phyloP scores from a whole-genome alignment of 78 protist species.

The Dictyostelium intermedium region DNA sequence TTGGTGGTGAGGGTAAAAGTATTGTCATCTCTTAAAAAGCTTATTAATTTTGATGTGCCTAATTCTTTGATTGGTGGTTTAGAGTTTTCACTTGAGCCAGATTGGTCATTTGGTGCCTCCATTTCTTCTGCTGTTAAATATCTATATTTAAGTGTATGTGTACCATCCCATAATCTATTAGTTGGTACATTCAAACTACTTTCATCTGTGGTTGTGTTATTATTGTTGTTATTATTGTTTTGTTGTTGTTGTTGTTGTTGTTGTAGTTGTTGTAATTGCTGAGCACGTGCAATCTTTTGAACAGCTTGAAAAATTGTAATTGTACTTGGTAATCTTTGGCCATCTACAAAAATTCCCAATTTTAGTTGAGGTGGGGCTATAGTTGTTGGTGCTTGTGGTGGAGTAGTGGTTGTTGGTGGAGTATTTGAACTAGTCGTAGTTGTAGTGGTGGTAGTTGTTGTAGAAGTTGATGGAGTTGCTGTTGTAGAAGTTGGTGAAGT shows the following conservation, averaged over 20 bases:
- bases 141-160: constrained; percentile 58
- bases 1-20: constrained; percentile 27
- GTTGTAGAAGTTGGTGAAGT: not conserved
- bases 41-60: constrained; percentile 21
- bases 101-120: constrained; percentile 31
- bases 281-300: constrained; percentile 33
- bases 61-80: constrained; percentile 18
- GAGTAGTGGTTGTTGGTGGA: constrained; percentile 7
- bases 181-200: constrained; percentile 23
- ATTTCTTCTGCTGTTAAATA: constrained; percentile 34
- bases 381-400: constrained; percentile 17
- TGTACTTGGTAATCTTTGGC: constrained; percentile 36
- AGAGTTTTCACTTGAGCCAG: not conserved
- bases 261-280: not conserved
- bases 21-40: constrained; percentile 34
- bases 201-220: not conserved
- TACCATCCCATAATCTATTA: constrained; percentile 74
- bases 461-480: not conserved
- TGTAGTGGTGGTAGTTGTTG: not conserved
- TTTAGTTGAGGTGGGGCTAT: not conserved
- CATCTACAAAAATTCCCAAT: constrained; percentile 64
- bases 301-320: constrained; percentile 69
- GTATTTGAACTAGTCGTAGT: not conserved
- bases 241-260: constrained; percentile 15
- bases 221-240: not conserved